Base-by-base conservation (phyloP, 192 early-diverging fungal genomes). In the Radiomyces spectabilis region DNA sequence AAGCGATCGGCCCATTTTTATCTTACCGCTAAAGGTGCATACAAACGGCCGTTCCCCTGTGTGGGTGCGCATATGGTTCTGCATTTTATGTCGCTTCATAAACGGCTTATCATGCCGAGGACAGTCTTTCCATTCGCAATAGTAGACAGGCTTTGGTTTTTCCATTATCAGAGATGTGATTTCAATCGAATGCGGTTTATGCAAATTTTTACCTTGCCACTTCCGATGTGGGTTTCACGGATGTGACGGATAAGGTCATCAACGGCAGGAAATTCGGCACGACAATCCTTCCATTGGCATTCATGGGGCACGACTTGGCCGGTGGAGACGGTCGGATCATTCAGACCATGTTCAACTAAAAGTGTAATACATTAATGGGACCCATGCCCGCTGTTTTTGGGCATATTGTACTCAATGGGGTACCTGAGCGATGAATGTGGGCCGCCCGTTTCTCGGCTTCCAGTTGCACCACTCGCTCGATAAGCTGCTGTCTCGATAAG, bases 1-100 rank as follows among this genome's bases (percentile, higher is more conserved):
- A n/a, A n/a, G n/a, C n/a, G n/a, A n/a, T n/a, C n/a, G n/a, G n/a
- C n/a, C n/a, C n/a, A n/a, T n/a, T n/a, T n/a, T n/a, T n/a, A n/a
- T n/a, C n/a, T 27, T 50, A 63, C 61, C 66, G 3, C 71, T 66
- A 5, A 78, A 69, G 8, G 62, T 59, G 51, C 87, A 89, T 34
- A 71, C 64, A 69, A 83, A 87, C 1, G 87, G 87, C 41, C 80
- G 71, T 59, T 89, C 87, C 18, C 87, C 87, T 3, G 84, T 89
- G 52, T 89, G 85, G 0, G 80, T 86, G 1, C 87, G 73, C 43
- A 85, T 68, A 54, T 89, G 87, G 44, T 85, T 85, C 34, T 78
- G 74, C 53, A 88, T 74, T 51, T 88, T 85, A 41, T 85, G 83
- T 18, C 83, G 69, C 58, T 85, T 81, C 43, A 79, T 68, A 71